Evolutionary conservation across 768 basidiomycete species (phyloP).

Genomic region (Rhizopogon vinicolor): DNA sequence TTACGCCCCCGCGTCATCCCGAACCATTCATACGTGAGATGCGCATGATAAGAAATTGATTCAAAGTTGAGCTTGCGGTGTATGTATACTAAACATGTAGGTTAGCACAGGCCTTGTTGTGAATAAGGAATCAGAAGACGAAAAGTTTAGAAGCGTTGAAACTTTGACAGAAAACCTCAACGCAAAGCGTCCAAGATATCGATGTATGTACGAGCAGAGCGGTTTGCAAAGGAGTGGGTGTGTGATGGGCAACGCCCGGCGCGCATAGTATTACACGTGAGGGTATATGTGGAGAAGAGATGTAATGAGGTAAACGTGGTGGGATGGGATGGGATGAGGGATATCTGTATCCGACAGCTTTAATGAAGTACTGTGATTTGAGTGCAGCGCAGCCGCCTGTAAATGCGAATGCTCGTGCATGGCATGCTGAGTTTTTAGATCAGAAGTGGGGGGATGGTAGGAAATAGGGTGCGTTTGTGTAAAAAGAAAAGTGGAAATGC

Average conservation of each 20-base stretch:
- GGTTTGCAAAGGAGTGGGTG: constrained; percentile 8
- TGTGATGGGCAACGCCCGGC: constrained; percentile 6
- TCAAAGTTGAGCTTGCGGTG: not conserved
- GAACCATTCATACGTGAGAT: too few relatives aligned
- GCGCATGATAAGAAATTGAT: not conserved
- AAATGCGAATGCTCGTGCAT: constrained; percentile 12
- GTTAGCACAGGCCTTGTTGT: constrained; percentile 1
- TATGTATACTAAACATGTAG: constrained; percentile 6
- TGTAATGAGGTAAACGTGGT: not conserved
- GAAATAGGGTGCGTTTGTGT: not conserved
- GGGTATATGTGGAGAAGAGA: constrained; percentile 27
- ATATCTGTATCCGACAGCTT: constrained; percentile 23
- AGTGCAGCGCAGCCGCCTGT: constrained; percentile 15
- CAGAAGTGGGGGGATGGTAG: constrained; percentile 1
- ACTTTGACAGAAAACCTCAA: not conserved
- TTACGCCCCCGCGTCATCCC: too few relatives aligned
- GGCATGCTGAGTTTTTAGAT: constrained; percentile 7
- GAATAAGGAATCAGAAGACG: too few relatives aligned
- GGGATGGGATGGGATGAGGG: constrained; percentile 16
- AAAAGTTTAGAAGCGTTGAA: too few relatives aligned
- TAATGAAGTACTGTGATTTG: constrained; percentile 14
- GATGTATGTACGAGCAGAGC: constrained; percentile 6
- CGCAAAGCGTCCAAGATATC: constrained; percentile 8
- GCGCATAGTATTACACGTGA: constrained; percentile 35
- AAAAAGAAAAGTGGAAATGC: not conserved